A percentile compares a stretch with the other conserved stretches of the same genome.
phyloP scores from a whole-genome alignment of 768 basidiomycete genomes.

The Leccinum fibrillosum region DNA sequence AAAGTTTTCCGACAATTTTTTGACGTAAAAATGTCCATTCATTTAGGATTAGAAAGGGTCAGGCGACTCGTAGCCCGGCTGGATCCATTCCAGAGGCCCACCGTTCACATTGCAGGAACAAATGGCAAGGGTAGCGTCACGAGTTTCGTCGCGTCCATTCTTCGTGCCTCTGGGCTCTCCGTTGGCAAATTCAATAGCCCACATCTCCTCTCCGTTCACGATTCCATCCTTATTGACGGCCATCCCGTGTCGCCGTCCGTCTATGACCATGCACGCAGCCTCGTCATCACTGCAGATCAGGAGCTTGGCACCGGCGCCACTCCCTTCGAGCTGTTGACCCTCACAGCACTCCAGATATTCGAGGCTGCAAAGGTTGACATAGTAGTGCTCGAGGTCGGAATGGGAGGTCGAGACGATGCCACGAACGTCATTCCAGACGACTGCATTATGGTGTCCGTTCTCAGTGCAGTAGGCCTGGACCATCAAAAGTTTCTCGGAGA shows the following conservation, averaged over 20 bases:
- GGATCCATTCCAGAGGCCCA: constrained; percentile 68
- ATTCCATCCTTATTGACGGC: constrained; percentile 71
- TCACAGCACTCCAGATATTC: constrained; percentile 76
- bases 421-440: constrained; percentile 83
- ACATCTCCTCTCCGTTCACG: constrained; percentile 75
- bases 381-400: constrained; percentile 87
- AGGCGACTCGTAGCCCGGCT: constrained; percentile 49
- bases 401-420: constrained; percentile 91
- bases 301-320: constrained; percentile 48
- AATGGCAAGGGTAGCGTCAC: constrained; percentile 98
- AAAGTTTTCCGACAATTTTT: too few species aligned
- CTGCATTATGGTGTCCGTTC: constrained; percentile 68
- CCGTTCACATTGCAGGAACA: constrained; percentile 90
- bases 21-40: constrained; percentile 52
- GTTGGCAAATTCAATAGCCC: constrained; percentile 92
- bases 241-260: constrained; percentile 42
- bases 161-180: constrained; percentile 50
- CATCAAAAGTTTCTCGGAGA: constrained; percentile 88
- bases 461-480: constrained; percentile 89
- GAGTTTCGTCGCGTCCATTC: constrained; percentile 73
- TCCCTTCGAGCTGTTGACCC: constrained; percentile 82
- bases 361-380: constrained; percentile 70
- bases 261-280: constrained; percentile 46
- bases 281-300: constrained; percentile 49
- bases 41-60: constrained; percentile 64